Evolutionary conservation across 2,329 filamentous ascomycete genomes (phyloP).

Genomic region (Pseudogymnoascus sp.): DNA sequence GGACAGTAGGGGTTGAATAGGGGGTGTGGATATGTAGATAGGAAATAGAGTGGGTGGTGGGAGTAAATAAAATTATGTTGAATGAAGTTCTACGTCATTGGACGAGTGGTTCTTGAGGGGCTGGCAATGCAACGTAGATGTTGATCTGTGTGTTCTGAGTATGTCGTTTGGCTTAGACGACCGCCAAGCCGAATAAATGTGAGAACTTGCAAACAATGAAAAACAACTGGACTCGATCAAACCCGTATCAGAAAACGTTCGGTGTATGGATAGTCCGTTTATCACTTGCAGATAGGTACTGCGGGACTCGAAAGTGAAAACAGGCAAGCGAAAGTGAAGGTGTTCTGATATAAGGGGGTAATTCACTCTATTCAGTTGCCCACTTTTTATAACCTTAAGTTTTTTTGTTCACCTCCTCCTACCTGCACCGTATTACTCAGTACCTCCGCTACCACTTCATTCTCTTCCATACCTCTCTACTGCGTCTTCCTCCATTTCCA

Average conservation of each 20-base stretch:
- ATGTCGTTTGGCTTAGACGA: neutral
- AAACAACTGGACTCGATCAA: neutral
- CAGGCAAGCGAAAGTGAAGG: neutral
- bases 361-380: neutral
- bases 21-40: neutral
- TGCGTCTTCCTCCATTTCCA: too few species aligned
- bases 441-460: too few species aligned
- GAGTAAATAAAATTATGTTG: neutral
- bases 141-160: neutral
- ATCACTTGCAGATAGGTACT: neutral
- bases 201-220: neutral
- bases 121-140: neutral
- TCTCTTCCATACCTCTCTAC: neutral
- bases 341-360: neutral
- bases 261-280: neutral
- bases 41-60: neutral
- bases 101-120: neutral
- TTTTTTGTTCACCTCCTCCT: neutral
- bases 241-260: too few species aligned
- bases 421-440: too few species aligned
- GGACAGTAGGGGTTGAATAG: neutral
- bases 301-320: neutral
- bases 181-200: neutral
- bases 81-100: neutral
- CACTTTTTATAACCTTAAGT: neutral